These are phyloP conservation scores for Auricularia cornea DNA, from an alignment of 768 basidiomycete species.

Conservation along the genomic window DNA sequence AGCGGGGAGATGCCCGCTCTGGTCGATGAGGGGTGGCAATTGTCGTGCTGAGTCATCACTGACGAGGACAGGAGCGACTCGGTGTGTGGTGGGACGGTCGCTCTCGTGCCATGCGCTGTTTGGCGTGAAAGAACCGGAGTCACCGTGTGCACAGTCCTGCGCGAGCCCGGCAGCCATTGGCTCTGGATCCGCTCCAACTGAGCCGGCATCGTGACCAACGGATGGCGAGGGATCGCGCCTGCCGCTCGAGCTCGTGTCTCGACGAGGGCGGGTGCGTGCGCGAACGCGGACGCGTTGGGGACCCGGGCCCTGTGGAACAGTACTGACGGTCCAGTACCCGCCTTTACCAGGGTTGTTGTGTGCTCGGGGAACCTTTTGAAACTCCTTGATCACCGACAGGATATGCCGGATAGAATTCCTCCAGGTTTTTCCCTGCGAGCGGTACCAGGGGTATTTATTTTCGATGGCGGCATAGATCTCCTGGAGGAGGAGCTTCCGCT, in stretches of 20 bases:
- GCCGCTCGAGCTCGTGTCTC: background rate
- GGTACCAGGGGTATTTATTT: background rate
- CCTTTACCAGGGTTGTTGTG: constrained; percentile 67
- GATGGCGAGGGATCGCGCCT: background rate
- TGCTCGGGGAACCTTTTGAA: constrained; percentile 44
- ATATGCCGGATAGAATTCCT: constrained; percentile 43
- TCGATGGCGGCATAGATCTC: background rate
- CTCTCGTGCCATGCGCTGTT: background rate
- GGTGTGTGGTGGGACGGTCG: background rate
- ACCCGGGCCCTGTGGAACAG: background rate
- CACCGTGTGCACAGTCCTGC: background rate
- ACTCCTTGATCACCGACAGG: constrained; percentile 48
- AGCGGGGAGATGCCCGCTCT: background rate
- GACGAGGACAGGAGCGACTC: background rate
- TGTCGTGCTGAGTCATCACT: background rate
- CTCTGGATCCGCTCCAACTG: background rate
- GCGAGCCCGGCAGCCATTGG: background rate
- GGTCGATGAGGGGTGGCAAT: background rate
- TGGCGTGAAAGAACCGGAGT: background rate
- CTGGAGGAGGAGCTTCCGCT: background rate
- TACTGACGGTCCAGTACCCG: constrained; percentile 21
- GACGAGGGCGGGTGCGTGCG: background rate
- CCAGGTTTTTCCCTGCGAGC: background rate
- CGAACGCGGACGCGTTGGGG: background rate
- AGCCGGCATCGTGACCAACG: background rate